Evolutionary conservation across 768 basidiomycete genomes (phyloP), one percentile per base, ranked within the genome.

Genomic region (Tylopilus sp.): DNA sequence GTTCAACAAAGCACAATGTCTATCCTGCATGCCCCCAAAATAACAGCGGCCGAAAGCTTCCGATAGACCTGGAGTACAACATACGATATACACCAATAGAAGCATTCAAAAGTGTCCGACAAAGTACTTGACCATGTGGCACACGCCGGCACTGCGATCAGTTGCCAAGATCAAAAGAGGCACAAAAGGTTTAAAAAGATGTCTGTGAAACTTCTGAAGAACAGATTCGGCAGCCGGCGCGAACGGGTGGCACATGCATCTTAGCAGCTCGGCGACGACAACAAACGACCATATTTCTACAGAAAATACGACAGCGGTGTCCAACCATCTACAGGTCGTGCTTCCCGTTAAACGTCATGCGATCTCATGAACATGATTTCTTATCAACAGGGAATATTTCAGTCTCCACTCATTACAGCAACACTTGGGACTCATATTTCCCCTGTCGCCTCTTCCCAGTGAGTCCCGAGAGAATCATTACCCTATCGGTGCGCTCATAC

Each of bases 221-320:
- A 9, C 11, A 18, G 17, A 2, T 49, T 12, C 11, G 10, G 25
- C 13, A 35, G 8, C n/a, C 17, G 25, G 13, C 18, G n/a, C 20
- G 11, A 41, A 20, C 48, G 48, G 9, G 23, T 25, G 18, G n/a
- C 40, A 6, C 48, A 17, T 2, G 47, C 47, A 1, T 6, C 47
- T 3, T 40, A 21, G 21, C n/a, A 41, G n/a, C 48, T 49, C 9
- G 48, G 48, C 4, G 31, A 42, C 11, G 48, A 49, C 20, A 28
- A 41, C 15, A 49, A 49, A 23, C 40, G 48, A 7, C 48, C 47
- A 3, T 49, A 25, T 23, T 49, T 41, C 15, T 49, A 49, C 40
- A 49, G 20, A 12, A 41, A 41, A 15, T 49, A 49, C 20, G 40
- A 9, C 13, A 25, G 35, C 12, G 48, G 48, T 23, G 17, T 33